Evolutionary conservation across 2,329 filamentous ascomycete genomes (phyloP).

Genomic region (Colletotrichum melonis): DNA sequence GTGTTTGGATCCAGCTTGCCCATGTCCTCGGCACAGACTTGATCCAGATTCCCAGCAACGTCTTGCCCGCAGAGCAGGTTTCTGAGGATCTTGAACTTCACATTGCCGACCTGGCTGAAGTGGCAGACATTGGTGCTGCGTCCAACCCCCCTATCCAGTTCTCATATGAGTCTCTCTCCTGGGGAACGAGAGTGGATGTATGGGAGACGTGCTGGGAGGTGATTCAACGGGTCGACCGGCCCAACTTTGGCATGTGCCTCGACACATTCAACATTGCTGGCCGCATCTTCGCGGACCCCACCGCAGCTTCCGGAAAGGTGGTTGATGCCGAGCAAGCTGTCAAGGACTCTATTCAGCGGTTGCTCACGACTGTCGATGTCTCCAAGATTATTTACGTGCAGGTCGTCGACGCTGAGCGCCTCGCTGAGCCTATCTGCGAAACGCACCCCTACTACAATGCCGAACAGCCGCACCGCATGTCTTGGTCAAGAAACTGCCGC

Average conservation of each 20-base stretch:
- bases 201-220: constrained; percentile 81
- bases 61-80: constrained; percentile 63
- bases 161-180: constrained; percentile 79
- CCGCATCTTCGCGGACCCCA: constrained; percentile 77
- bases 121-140: constrained; percentile 74
- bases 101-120: constrained; percentile 69
- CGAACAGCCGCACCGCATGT: constrained; percentile 68
- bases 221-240: constrained; percentile 70
- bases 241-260: constrained; percentile 81
- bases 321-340: constrained; percentile 67
- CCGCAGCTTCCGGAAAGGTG: constrained; percentile 55
- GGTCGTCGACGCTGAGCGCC: constrained; percentile 77
- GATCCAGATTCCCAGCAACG: constrained; percentile 80
- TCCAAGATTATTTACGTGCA: constrained; percentile 81
- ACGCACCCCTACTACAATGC: constrained; percentile 49
- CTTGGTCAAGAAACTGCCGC: constrained; percentile 81
- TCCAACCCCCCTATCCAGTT: constrained; percentile 71
- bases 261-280: constrained; percentile 85
- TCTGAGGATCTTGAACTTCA: constrained; percentile 64
- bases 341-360: constrained; percentile 61
- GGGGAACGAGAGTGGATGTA: constrained; percentile 75
- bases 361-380: constrained; percentile 67
- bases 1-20: constrained; percentile 76
- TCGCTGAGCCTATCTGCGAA: constrained; percentile 67
- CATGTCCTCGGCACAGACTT: constrained; percentile 74